A percentile compares a stretch with the other conserved stretches of the same genome.
phyloP scores from a whole-genome alignment of 371 early-diverging fungal genomes.

The Syncephalastrum sp. region DNA sequence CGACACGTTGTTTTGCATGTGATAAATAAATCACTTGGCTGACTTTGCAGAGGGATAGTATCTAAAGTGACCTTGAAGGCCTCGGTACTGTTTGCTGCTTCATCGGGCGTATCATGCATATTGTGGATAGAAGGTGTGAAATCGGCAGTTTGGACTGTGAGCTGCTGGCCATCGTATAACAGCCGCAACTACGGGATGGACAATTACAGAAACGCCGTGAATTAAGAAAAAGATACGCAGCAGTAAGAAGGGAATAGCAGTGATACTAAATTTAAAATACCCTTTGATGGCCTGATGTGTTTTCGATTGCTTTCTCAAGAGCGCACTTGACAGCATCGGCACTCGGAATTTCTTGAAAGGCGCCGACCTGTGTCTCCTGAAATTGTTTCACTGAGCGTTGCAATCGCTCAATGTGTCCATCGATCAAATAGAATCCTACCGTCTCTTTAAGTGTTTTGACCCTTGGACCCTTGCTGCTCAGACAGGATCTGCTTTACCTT shows the following conservation, averaged over 20 bases:
- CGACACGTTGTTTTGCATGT: slow-evolving; percentile 60
- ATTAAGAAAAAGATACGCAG: not conserved
- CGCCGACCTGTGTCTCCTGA: slow-evolving; percentile 5
- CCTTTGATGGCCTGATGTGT: slow-evolving; percentile 27
- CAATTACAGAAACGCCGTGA: not conserved
- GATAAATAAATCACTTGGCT: slow-evolving; percentile 41
- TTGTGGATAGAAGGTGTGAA: slow-evolving; percentile 4
- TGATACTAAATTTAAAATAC: slow-evolving; percentile 18
- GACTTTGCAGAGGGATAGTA: slow-evolving; percentile 23
- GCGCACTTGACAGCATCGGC: slow-evolving; percentile 25
- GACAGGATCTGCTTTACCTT: slow-evolving; percentile 25
- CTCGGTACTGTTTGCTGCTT: slow-evolving; percentile 10
- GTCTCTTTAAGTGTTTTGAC: slow-evolving; percentile 5
- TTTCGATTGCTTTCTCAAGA: slow-evolving; percentile 29
- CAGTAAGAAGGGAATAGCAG: not conserved
- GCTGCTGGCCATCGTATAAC: slow-evolving; percentile 26
- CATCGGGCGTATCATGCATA: slow-evolving; percentile 12
- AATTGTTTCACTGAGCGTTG: slow-evolving; percentile 18
- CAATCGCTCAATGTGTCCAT: slow-evolving; percentile 28
- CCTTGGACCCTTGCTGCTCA: slow-evolving; percentile 6
- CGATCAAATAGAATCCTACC: slow-evolving; percentile 32
- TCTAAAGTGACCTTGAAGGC: slow-evolving; percentile 36
- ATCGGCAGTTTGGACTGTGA: slow-evolving; percentile 4
- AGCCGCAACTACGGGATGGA: slow-evolving; percentile 43
- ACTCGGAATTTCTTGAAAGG: slow-evolving; percentile 29